Percentiles rank a stretch among this genome's conserved stretches.
phyloP scores from a whole-genome alignment of 2,329 filamentous ascomycete species.

The Paramyrothecium sp. region DNA sequence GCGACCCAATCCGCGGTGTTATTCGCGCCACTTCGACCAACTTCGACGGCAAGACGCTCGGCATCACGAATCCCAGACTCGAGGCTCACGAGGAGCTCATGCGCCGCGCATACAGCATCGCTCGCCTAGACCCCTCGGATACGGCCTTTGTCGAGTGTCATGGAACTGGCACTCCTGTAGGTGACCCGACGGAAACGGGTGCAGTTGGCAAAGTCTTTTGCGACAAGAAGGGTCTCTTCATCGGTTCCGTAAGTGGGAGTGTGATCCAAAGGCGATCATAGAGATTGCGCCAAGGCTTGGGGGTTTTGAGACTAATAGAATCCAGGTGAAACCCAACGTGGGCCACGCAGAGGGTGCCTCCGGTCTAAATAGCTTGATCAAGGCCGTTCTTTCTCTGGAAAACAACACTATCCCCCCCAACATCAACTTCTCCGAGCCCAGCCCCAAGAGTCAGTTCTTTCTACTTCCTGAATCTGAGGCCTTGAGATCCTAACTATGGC shows the following conservation, averaged over 20 bases:
- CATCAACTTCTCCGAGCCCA: conserved; percentile 31
- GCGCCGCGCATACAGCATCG: conserved; percentile 22
- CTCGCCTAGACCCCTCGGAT: conserved; percentile 19
- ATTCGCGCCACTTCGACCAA: conserved; percentile 36
- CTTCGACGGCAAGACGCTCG: conserved; percentile 39
- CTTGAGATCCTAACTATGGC: conserved; percentile 2
- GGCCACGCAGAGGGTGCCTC: conserved; percentile 44
- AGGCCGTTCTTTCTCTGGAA: conserved; percentile 39
- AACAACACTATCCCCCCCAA: conserved; percentile 35
- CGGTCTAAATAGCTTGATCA: conserved; percentile 41
- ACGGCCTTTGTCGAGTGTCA: conserved; percentile 37
- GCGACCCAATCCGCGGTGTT: conserved; percentile 39
- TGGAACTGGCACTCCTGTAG: conserved; percentile 36
- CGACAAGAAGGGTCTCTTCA: conserved; percentile 15
- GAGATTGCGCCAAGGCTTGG: too few relatives aligned
- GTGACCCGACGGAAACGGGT: conserved; percentile 32
- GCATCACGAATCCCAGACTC: conserved; percentile 36
- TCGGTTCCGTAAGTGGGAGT: conserved; percentile 22
- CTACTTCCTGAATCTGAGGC: background rate
- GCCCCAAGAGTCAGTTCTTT: conserved; percentile 29
- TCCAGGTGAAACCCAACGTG: conserved; percentile 33
- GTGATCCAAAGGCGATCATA: too few relatives aligned
- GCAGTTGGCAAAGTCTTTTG: conserved; percentile 30
- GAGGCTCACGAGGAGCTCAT: conserved; percentile 31
- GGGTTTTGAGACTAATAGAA: conserved; percentile 13